These are phyloP conservation scores for Stagonosporopsis vannaccii DNA, from an alignment of 2,329 filamentous ascomycete species.

Conservation along the genomic window DNA sequence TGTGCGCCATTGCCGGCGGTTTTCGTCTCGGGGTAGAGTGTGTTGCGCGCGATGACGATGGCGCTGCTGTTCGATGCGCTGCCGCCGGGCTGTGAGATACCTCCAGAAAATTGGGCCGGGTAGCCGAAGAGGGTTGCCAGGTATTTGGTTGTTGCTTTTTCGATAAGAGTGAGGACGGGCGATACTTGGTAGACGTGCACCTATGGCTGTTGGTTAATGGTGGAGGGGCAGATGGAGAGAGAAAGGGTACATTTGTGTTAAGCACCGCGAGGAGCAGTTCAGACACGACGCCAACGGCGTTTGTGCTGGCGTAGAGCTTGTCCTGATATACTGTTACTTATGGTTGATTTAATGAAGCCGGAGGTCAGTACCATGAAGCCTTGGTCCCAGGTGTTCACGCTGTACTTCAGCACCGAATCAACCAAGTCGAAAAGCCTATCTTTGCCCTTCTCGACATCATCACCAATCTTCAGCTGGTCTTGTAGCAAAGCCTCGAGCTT, in stretches of 20 bases:
- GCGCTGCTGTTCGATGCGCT: constrained; percentile 85
- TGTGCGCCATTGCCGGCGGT: constrained; percentile 68
- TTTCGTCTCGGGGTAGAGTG: constrained; percentile 81
- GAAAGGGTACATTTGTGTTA: constrained; percentile 77
- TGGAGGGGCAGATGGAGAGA: not conserved
- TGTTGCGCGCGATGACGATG: constrained; percentile 87
- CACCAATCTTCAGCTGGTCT: constrained; percentile 45
- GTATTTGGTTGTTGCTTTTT: constrained; percentile 78
- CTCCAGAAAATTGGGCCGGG: constrained; percentile 65
- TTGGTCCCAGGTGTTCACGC: constrained; percentile 98
- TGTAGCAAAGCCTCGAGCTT: constrained; percentile 51
- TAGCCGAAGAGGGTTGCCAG: constrained; percentile 73
- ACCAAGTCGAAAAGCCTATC: constrained; percentile 60
- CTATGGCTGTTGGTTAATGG: constrained; percentile 47
- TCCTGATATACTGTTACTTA: constrained; percentile 55
- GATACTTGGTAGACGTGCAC: constrained; percentile 94
- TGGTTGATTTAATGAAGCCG: not conserved
- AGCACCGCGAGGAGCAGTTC: constrained; percentile 84
- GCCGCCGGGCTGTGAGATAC: constrained; percentile 80
- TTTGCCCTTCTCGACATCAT: constrained; percentile 50
- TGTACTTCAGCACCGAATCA: constrained; percentile 77
- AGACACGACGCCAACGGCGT: constrained; percentile 82
- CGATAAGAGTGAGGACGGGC: constrained; percentile 83
- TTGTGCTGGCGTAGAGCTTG: constrained; percentile 91
- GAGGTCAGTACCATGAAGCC: constrained; percentile 71